A percentile compares a stretch with the other conserved stretches of the same genome.
Evolutionary conservation across 1,284 basidiomycete species (phyloP).

Genomic region (Pascua guehoae): DNA sequence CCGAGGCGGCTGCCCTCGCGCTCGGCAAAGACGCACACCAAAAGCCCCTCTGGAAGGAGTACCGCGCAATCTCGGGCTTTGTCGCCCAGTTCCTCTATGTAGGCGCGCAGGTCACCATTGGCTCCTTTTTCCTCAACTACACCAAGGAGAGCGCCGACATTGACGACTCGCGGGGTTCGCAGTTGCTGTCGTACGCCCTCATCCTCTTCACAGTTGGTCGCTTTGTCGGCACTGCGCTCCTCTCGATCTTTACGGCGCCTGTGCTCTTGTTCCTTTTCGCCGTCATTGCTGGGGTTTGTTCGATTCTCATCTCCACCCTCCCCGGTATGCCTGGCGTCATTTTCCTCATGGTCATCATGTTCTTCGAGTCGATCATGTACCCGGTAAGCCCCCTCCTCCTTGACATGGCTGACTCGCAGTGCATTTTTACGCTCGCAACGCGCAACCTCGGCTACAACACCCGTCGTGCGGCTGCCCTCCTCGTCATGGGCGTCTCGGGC

Average conservation of each 20-base stretch:
- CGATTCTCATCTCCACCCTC: constrained; percentile 57
- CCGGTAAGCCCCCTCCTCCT: constrained; percentile 16
- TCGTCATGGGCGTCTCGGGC: constrained; percentile 65
- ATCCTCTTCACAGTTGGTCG: constrained; percentile 67
- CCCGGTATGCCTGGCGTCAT: constrained; percentile 59
- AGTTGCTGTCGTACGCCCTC: constrained; percentile 67
- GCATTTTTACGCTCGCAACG: constrained; percentile 62
- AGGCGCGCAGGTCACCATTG: constrained; percentile 69
- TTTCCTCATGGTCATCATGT: constrained; percentile 66
- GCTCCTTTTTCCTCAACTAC: constrained; percentile 68
- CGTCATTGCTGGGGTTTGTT: constrained; percentile 56
- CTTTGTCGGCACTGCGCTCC: constrained; percentile 61
- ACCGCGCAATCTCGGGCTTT: constrained; percentile 63
- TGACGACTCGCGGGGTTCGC: constrained; percentile 56
- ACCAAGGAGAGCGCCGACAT: constrained; percentile 59
- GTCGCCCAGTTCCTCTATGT: constrained; percentile 52
- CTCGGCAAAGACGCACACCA: neutral
- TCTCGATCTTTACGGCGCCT: constrained; percentile 62
- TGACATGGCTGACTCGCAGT: neutral
- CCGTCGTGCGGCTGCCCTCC: constrained; percentile 64
- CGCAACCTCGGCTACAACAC: constrained; percentile 66
- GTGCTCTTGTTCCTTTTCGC: constrained; percentile 60
- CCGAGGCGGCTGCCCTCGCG: neutral
- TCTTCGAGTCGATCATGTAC: constrained; percentile 67
- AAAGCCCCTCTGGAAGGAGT: constrained; percentile 62